Conservation (phyloP, 163 green algal genomes). For the Chloromonas sp. region DNA sequence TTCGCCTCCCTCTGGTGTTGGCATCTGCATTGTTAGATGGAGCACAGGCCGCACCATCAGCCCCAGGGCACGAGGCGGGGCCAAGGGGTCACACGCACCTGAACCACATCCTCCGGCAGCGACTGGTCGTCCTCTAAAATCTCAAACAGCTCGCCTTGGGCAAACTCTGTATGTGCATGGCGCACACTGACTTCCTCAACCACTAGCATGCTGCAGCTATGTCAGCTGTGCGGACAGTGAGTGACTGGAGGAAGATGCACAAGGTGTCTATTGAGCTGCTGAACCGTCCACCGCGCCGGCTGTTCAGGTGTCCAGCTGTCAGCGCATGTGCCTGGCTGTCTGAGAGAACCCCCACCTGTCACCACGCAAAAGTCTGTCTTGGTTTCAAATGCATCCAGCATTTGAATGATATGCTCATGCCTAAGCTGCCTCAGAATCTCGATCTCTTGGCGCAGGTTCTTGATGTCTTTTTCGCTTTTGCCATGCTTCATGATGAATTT, state of each 20-base stretch:
- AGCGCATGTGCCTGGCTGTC: not conserved
- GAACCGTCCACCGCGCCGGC: too few species aligned
- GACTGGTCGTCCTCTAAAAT: conserved; percentile 92
- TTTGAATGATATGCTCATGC: conserved; percentile 97
- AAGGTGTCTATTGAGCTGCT: too few species aligned
- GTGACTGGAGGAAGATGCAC: too few species aligned
- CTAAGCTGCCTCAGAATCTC: conserved; percentile 91
- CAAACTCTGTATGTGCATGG: conserved; percentile 65
- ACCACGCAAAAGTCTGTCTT: conserved; percentile 95
- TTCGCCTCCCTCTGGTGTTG: too few species aligned
- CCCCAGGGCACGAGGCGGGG: too few species aligned
- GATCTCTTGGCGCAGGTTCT: conserved; percentile 94
- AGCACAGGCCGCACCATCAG: too few species aligned
- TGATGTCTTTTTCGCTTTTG: conserved; percentile 94
- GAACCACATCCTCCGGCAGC: conserved; percentile 85
- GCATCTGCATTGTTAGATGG: too few species aligned
- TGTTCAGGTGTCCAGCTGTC: not conserved
- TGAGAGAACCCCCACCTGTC: conserved; percentile 43
- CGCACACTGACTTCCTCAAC: not conserved
- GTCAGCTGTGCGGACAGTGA: too few species aligned
- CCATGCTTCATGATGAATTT: conserved; percentile 99
- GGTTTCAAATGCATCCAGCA: conserved; percentile 98
- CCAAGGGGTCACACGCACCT: conserved; percentile 7
- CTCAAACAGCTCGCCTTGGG: conserved; percentile 96
- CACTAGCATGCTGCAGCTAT: not conserved